Base-by-base conservation (phyloP, 176 grass and related monocot species). In the Oryza meridionalis region DNA sequence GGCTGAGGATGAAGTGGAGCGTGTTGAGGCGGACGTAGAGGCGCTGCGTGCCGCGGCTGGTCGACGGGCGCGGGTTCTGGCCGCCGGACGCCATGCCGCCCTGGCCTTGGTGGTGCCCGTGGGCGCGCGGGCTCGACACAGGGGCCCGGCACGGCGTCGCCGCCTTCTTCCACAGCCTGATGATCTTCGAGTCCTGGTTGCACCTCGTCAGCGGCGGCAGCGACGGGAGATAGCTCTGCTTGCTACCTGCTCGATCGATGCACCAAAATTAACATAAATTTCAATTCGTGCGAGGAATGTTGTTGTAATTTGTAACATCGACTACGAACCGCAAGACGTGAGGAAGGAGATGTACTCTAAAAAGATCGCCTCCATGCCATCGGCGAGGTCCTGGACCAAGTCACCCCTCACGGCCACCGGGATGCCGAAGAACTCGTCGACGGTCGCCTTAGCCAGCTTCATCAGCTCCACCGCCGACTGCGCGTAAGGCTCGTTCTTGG, bases 11-110 rank as follows among this genome's bases (percentile, higher is more conserved):
- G 85, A 92, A 95, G 77, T 98, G 87, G 16, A 98, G 87, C 19
- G 96, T 98, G 89, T 98, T 98, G 87, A 98, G 85, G 55, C 96
- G 89, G 83, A 98, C 77, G 85, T 98, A 98, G 26, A 98, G 91
- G 21, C 96, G 87, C 79, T 95, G 96, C 25, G 96, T 95, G 65
- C 96, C 96, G 38, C 96, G 96, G 88, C 96, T 98, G 13, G 89
- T 94, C 62, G 91, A 95, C 50, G 89, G 91, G 6, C 91, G 91
- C 11, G 96, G 96, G 64, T 98, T 88, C 86, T 87, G 84, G n/a
- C 91, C 91, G 79, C 92, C 87, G 19, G 82, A 45, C 8, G 67
- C 73, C 5, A 12, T n/a, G 85, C 85, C 16, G 78, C 85, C 73
- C 70, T 85, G 87, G 73, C 86, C 66, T 11, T 83, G 61, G 85